Evolutionary conservation across 345 rosid genomes (phyloP).

Genomic region (Acer negundo): DNA sequence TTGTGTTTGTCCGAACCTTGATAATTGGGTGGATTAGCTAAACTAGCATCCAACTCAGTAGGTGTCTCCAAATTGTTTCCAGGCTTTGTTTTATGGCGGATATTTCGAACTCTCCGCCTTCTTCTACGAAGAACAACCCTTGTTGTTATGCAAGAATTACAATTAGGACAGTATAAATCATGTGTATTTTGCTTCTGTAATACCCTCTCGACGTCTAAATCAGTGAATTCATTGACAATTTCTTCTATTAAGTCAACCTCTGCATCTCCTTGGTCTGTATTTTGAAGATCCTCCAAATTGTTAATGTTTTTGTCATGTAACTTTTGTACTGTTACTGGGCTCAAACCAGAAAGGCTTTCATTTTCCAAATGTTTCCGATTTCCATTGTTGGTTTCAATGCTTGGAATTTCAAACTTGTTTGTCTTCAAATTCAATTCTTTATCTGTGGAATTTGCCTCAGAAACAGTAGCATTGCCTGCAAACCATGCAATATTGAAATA

Average conservation of each 20-base stretch:
- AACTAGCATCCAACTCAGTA: slow-evolving; percentile 16
- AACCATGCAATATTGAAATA: slow-evolving; percentile 22
- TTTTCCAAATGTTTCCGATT: slow-evolving; percentile 2
- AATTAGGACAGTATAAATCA: slow-evolving; percentile 80
- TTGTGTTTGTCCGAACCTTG: slow-evolving; percentile 9
- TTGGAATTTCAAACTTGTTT: slow-evolving; percentile 6
- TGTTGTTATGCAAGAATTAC: slow-evolving; percentile 71
- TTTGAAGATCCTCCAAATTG: slow-evolving; percentile 17
- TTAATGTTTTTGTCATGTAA: slow-evolving; percentile 16
- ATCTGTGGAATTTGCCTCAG: slow-evolving; percentile 13
- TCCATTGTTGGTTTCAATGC: slow-evolving; percentile 22
- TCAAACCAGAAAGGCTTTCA: slow-evolving; percentile 27
- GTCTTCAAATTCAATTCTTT: slow-evolving; percentile 11
- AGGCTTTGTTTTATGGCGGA: slow-evolving; percentile 27
- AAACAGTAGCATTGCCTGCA: slow-evolving; percentile 41
- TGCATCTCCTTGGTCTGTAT: slow-evolving; percentile 21
- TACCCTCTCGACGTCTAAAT: slow-evolving; percentile 59
- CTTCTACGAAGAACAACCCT: slow-evolving; percentile 61
- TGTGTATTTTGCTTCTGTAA: slow-evolving; percentile 73
- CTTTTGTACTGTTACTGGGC: slow-evolving; percentile 25
- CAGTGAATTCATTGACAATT: slow-evolving; percentile 42
- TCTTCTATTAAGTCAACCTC: slow-evolving; percentile 37
- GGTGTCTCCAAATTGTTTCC: not conserved
- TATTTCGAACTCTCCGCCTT: slow-evolving; percentile 35
- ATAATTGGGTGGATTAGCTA: slow-evolving; percentile 19